Base-by-base conservation (phyloP, 768 basidiomycete species). In the Mycena indigotica region DNA sequence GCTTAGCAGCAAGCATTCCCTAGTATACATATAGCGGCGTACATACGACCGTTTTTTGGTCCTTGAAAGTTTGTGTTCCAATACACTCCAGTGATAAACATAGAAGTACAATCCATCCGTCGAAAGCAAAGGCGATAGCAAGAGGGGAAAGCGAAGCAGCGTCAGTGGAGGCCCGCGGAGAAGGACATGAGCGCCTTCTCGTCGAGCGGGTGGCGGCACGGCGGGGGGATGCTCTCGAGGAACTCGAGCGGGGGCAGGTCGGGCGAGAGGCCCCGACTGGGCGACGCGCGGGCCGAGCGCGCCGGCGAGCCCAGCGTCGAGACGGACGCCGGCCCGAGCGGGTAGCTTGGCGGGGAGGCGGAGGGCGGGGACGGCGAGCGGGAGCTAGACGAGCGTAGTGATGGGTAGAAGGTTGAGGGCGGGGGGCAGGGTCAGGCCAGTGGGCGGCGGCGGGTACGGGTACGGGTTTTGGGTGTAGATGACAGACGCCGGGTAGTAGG, bases 181-280 rank as follows among this genome's bases (percentile, higher is more conserved):
- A 87, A 82, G 1, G 82, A 81, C 78, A 87, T 87, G 50, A 91
- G 74, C 5, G 85, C 84, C 67, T 83, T 80, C 69, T 89, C 87
- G 66, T 91, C 89, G 52, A 87, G 68, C 2, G 86, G 85, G 67
- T 90, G 88, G 46, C 89, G 81, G 52, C 81, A 80, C 17, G 80
- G 80, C 16, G 84, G 85, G 17, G 86, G 78, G 13, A 82, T 77
- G 24, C 76, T 82, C 68, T 82, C 78, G 19, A 88, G 77, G 67
- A 87, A 88, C 28, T 82, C 76, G 16, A 90, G 72, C 21, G 88
- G 88, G 2, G 87, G 86, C 26, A 89, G 81, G 28, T 8, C 21
- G 51, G 2, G 19, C 26, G 24, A n/a, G 10, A 26, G 28, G 16
- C 26, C 24, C 30, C 2, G 35, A 16, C 19, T 29, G 5, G 41